A percentile compares a stretch with the other conserved stretches of the same genome.
Conservation (phyloP, 2,329 filamentous ascomycete species). For the Fusarium compactum region DNA sequence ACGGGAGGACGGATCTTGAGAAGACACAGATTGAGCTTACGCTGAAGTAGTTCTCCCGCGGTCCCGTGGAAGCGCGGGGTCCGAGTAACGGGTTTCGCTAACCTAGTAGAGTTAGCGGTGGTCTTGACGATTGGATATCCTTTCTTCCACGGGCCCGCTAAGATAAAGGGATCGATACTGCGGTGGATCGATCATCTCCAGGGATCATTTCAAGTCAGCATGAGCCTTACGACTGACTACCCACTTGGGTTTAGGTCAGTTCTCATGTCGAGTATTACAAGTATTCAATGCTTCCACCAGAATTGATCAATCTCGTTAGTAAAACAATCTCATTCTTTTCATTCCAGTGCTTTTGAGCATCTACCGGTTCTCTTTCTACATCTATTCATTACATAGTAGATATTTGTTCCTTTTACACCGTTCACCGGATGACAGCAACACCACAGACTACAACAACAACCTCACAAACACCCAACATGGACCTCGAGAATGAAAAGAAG, state of each 20-base stretch:
- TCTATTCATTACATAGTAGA: background rate
- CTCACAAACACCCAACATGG: background rate
- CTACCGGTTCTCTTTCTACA: background rate
- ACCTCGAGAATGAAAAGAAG: slow-evolving; percentile 13
- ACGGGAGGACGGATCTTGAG: slow-evolving; percentile 15
- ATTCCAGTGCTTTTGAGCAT: background rate
- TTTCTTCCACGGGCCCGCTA: background rate
- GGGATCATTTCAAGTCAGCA: background rate
- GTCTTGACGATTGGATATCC: slow-evolving; percentile 19
- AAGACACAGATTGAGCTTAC: background rate
- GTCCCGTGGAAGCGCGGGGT: slow-evolving; percentile 30
- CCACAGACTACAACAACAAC: background rate
- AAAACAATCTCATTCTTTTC: background rate
- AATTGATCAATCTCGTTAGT: background rate
- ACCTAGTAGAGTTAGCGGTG: background rate
- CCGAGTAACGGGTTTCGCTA: slow-evolving; percentile 5
- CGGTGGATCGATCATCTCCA: background rate
- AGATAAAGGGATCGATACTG: background rate
- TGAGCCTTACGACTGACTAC: background rate
- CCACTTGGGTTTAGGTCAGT: background rate
- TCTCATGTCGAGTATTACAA: background rate
- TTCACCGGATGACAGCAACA: background rate
- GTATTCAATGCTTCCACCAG: background rate
- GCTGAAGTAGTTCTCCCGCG: slow-evolving; percentile 17
- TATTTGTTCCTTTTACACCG: background rate